These are phyloP conservation scores for Monosporozyma aerobia DNA, from an alignment of 805 yeast species.

Conservation along the genomic window DNA sequence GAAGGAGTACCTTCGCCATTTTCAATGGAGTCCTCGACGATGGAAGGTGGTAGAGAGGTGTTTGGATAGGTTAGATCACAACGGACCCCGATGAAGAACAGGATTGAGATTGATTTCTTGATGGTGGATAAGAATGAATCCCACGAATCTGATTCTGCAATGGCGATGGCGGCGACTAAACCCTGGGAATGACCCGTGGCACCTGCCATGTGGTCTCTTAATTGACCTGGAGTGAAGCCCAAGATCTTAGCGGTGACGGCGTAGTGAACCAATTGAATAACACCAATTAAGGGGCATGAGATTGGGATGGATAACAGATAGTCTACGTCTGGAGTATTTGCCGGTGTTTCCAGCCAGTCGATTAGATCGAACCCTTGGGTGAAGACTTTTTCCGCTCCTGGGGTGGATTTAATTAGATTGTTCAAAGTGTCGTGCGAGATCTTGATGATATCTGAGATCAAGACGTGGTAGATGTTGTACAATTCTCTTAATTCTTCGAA, in stretches of 20 bases:
- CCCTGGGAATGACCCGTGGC: constrained; percentile 90
- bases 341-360: constrained; percentile 79
- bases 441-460: constrained; percentile 61
- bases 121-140: constrained; percentile 65
- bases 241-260: constrained; percentile 77
- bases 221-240: constrained; percentile 84
- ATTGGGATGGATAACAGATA: constrained; percentile 86
- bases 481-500: constrained; percentile 91
- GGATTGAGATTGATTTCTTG: constrained; percentile 68
- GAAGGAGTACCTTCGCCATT: constrained; percentile 95
- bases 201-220: constrained; percentile 59
- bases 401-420: constrained; percentile 57
- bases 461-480: constrained; percentile 65
- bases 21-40: constrained; percentile 83
- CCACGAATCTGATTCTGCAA: constrained; percentile 80
- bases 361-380: constrained; percentile 88
- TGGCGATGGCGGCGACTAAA: constrained; percentile 84
- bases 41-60: constrained; percentile 88
- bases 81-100: constrained; percentile 91
- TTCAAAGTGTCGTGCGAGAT: constrained; percentile 62
- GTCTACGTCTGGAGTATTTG: constrained; percentile 80
- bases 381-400: constrained; percentile 76
- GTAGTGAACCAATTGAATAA: constrained; percentile 89
- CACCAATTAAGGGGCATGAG: constrained; percentile 94
- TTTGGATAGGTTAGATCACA: constrained; percentile 85